These are phyloP conservation scores for Pyrenochaeta sp. DNA, from an alignment of 2,329 filamentous ascomycete species.

Conservation along the genomic window DNA sequence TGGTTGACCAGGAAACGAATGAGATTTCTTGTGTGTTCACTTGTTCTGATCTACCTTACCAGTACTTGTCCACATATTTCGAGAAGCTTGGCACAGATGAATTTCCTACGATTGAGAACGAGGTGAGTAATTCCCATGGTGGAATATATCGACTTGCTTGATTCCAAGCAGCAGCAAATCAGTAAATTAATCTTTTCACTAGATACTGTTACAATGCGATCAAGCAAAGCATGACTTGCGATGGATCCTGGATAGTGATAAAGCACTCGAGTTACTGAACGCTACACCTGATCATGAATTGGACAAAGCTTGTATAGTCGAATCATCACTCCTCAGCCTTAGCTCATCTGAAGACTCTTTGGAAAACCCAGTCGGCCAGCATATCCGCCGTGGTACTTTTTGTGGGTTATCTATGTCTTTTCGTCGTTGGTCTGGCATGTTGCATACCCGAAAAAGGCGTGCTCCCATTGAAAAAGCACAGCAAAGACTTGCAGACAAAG, in stretches of 20 bases:
- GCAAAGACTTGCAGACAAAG: not conserved
- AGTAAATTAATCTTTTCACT: not conserved
- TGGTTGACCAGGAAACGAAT: conserved; percentile 47
- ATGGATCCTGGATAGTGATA: not conserved
- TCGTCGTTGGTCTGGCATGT: not conserved
- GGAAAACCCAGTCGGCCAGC: not conserved
- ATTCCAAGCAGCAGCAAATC: not conserved
- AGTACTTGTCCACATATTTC: conserved; percentile 68
- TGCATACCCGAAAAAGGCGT: not conserved
- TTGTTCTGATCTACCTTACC: conserved; percentile 69
- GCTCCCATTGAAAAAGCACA: not conserved
- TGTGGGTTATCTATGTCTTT: not conserved
- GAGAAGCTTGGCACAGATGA: conserved; percentile 55
- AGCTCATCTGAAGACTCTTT: not conserved
- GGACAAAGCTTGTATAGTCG: not conserved
- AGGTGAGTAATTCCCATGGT: not conserved
- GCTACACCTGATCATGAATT: not conserved
- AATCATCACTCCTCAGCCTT: not conserved
- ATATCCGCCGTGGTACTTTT: not conserved
- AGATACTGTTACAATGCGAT: not conserved
- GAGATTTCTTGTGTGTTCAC: conserved; percentile 54
- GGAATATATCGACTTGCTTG: not conserved
- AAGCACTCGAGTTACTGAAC: not conserved
- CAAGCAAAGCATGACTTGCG: not conserved
- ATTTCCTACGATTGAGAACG: not conserved